Evolutionary conservation across 1,284 basidiomycete genomes (phyloP), one percentile per base, ranked within the genome.

Genomic region (Papiliotrema fonsecae): DNA sequence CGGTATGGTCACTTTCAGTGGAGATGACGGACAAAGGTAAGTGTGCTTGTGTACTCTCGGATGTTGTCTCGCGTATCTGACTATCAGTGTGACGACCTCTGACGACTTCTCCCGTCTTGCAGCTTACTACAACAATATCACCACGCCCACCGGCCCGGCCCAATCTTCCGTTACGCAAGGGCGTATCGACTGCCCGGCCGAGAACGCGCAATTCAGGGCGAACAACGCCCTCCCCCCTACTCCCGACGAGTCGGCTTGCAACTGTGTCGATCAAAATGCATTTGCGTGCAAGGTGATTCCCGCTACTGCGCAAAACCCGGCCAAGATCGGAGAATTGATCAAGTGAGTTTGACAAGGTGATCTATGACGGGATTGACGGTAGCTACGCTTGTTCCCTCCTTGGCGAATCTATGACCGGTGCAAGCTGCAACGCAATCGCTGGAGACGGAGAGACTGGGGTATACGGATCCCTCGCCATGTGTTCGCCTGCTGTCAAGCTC

Each of bases 141-240:
- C 58, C 1, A 75, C 80, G 27, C 81, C 86, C 22, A 86, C 85
- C 58, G 78, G 77, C 7, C 88, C 89, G 6, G 65, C 82, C 35
- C 59, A 80, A 65, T 76, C 77, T 35, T 73, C 74, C 46, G 82
- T 79, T n/a, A 70, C 80, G 2, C 74, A 81, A 7, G 74, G 71
- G 21, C 87, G 82, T 59, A 78, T 82, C 13, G 64, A 77, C 26
- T 96, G 91, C 75, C 83, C 86, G 6, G 57, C 79, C 9, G 67
- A 80, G 51, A 83, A 79, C 58, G 67, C 75, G 28, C 78, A 75
- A 4, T 82, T 86, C 67, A 73, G 82, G 47, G 88, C 85, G 16
- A 84, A 82, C 18, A 78, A 78, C 1, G 80, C 76, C 11, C 76
- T 94, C 18, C 91, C 91, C 10, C 83, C 87, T 0, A 96, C 91